Percentiles rank a stretch among this genome's conserved stretches.
Conservation (phyloP, 345 rosid genomes). For the Aquilaria yunnanensis region DNA sequence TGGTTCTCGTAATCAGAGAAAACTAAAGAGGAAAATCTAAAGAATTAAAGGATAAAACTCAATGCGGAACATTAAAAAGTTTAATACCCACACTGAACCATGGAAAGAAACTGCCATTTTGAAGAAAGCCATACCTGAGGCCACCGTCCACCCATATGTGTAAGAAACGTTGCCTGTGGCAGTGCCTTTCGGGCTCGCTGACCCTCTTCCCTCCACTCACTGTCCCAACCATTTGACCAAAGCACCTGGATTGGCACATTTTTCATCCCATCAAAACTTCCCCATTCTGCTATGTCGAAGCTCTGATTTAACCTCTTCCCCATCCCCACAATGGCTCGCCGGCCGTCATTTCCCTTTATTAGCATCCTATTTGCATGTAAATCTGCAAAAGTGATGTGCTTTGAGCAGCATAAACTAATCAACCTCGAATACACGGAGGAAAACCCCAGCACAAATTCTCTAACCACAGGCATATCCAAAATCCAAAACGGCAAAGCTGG, state of each 20-base stretch:
- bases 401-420: slow-evolving; percentile 56
- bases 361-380: slow-evolving; percentile 66
- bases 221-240: slow-evolving; percentile 71
- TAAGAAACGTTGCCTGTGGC: slow-evolving; percentile 58
- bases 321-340: slow-evolving; percentile 51
- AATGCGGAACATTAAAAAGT: slow-evolving; percentile 1
- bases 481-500: slow-evolving; percentile 72
- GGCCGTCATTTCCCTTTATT: slow-evolving; percentile 64
- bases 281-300: slow-evolving; percentile 77
- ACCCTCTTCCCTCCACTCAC: slow-evolving; percentile 69
- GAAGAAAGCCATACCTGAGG: slow-evolving; percentile 60
- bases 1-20: too few species aligned
- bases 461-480: slow-evolving; percentile 45
- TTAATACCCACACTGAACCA: neutral
- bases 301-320: slow-evolving; percentile 66
- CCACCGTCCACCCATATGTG: slow-evolving; percentile 83
- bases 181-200: slow-evolving; percentile 49
- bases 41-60: neutral
- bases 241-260: slow-evolving; percentile 62
- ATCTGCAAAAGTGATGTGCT: slow-evolving; percentile 38
- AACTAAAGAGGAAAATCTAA: neutral
- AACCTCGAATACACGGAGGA: slow-evolving; percentile 38
- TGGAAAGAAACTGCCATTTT: neutral
- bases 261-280: slow-evolving; percentile 48
- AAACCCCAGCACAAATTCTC: slow-evolving; percentile 51